phyloP scores from a whole-genome alignment of 192 early-diverging fungal species.

The Martensiomyces pterosporus region DNA sequence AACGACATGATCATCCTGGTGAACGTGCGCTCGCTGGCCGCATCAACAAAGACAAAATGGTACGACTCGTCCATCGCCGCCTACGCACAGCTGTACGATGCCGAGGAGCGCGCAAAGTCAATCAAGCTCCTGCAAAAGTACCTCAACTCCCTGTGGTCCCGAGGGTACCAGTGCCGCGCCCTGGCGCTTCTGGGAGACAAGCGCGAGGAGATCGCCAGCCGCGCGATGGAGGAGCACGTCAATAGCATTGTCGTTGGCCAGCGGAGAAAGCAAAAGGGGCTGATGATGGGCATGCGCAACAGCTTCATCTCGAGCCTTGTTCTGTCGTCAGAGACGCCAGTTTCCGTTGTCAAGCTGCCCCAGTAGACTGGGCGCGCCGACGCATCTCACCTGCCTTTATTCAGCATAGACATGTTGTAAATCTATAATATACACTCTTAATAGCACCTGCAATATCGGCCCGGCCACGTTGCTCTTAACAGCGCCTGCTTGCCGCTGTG shows the following conservation, averaged over 20 bases:
- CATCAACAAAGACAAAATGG: conserved; percentile 12
- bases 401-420: too few species aligned
- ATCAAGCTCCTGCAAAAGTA: conserved; percentile 12
- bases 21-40: conserved; percentile 9
- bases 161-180: conserved; percentile 11
- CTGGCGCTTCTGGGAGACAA: conserved; percentile 14
- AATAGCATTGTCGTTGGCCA: conserved; percentile 12
- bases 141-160: conserved; percentile 2
- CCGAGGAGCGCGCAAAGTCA: conserved; percentile 15
- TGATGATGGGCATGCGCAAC: conserved; percentile 3
- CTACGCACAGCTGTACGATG: conserved; percentile 13
- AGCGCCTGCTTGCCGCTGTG: too few species aligned
- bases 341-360: conserved; percentile 2
- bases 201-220: conserved; percentile 7
- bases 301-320: conserved; percentile 3
- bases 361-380: too few species aligned
- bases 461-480: too few species aligned
- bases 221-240: conserved; percentile 1
- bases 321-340: conserved; percentile 1
- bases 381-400: too few species aligned
- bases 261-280: conserved; percentile 9
- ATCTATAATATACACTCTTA: too few species aligned
- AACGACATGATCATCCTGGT: conserved; percentile 13
- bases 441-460: too few species aligned
- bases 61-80: conserved; percentile 11